Evolutionary conservation across 2,329 filamentous ascomycete genomes (phyloP).

Genomic region (Cladophialophora carrionii): DNA sequence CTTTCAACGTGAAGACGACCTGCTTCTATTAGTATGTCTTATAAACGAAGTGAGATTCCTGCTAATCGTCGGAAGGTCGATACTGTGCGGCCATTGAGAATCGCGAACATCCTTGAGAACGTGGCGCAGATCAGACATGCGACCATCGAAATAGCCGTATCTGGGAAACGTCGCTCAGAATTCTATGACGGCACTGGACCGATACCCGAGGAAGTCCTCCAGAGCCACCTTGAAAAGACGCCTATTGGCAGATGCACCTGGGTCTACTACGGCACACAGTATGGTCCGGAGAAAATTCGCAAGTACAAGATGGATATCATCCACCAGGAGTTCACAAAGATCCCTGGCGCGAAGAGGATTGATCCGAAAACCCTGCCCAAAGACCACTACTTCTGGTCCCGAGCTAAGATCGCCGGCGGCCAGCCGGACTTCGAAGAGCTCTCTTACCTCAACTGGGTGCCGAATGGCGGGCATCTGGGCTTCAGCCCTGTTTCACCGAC

Average conservation of each 20-base stretch:
- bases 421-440: constrained; percentile 41
- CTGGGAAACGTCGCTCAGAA: constrained; percentile 38
- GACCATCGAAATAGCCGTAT: constrained; percentile 42
- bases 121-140: constrained; percentile 41
- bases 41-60: not conserved
- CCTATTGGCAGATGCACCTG: constrained; percentile 40
- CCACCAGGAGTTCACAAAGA: constrained; percentile 39
- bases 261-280: constrained; percentile 42
- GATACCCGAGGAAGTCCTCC: constrained; percentile 41
- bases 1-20: constrained; percentile 50
- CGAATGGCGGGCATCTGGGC: constrained; percentile 43
- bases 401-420: constrained; percentile 39
- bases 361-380: constrained; percentile 41
- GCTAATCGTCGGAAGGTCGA: constrained; percentile 37
- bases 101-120: constrained; percentile 40
- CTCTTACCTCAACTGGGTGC: constrained; percentile 42
- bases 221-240: constrained; percentile 39
- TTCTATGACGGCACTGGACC: constrained; percentile 38
- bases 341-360: constrained; percentile 42
- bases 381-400: constrained; percentile 41
- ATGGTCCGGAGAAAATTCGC: constrained; percentile 37
- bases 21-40: constrained; percentile 40
- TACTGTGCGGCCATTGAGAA: constrained; percentile 43
- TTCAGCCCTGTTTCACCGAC: constrained; percentile 46
- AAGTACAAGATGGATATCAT: constrained; percentile 40